Percentiles rank a stretch among this genome's conserved stretches.
These are phyloP conservation scores for Entomortierella beljakovae DNA, from an alignment of 192 early-diverging fungal species.

Conservation along the genomic window DNA sequence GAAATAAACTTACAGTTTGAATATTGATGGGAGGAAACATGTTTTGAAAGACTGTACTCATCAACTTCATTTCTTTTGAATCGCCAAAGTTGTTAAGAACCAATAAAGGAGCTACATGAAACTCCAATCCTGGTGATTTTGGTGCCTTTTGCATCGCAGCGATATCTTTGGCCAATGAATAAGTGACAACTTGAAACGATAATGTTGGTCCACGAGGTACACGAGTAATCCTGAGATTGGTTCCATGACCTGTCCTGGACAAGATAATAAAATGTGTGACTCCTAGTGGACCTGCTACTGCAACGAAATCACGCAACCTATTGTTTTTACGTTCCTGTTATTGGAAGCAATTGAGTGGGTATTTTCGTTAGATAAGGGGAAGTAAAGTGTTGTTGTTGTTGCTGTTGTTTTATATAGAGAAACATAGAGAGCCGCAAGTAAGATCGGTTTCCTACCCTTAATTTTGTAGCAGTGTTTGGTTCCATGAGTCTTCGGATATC, in stretches of 20 bases:
- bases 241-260: constrained; percentile 81
- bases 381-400: no score
- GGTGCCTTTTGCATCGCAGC: constrained; percentile 81
- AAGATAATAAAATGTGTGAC: constrained; percentile 93
- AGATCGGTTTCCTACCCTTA: constrained; percentile 82
- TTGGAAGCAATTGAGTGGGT: no score
- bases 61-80: constrained; percentile 86
- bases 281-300: constrained; percentile 84
- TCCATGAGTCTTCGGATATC: constrained; percentile 93
- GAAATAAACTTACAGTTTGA: constrained; percentile 69
- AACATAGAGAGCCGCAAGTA: no score
- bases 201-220: constrained; percentile 95
- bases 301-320: constrained; percentile 93
- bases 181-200: constrained; percentile 84
- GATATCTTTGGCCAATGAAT: constrained; percentile 88
- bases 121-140: constrained; percentile 81
- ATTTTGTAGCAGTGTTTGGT: constrained; percentile 91
- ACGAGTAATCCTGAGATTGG: constrained; percentile 88
- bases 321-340: constrained; percentile 89
- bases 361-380: no score
- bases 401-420: no score
- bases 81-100: constrained; percentile 87
- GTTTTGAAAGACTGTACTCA: constrained; percentile 96
- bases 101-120: constrained; percentile 81
- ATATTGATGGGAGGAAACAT: constrained; percentile 98